Evolutionary conservation across 2,329 filamentous ascomycete species (phyloP).

Genomic region (Colletotrichum trifolii): DNA sequence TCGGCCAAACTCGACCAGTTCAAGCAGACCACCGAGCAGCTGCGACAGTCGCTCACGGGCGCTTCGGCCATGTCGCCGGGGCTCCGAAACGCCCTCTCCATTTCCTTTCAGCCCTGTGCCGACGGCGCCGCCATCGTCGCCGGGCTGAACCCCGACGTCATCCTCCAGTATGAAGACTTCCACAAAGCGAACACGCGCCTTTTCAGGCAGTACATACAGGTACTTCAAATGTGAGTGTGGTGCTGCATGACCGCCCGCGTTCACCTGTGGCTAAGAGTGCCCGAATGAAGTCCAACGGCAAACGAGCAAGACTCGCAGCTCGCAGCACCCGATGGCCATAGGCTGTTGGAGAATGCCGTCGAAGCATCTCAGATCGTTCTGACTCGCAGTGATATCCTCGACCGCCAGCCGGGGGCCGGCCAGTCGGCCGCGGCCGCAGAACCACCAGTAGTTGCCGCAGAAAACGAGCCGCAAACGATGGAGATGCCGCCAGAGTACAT

Average conservation of each 20-base stretch:
- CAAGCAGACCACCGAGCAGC: slow-evolving; percentile 39
- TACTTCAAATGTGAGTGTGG: slow-evolving; percentile 28
- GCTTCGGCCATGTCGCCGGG: slow-evolving; percentile 43
- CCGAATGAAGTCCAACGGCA: slow-evolving; percentile 14
- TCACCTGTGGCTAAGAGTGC: background rate
- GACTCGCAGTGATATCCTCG: slow-evolving; percentile 11
- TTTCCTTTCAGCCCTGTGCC: slow-evolving; percentile 45
- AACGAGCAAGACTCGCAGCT: slow-evolving; percentile 25
- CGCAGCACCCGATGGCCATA: slow-evolving; percentile 23
- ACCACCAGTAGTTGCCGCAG: background rate
- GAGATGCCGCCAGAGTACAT: slow-evolving; percentile 14
- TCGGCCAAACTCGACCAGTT: slow-evolving; percentile 42
- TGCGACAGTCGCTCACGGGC: slow-evolving; percentile 42
- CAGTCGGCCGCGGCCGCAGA: background rate
- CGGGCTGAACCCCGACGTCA: slow-evolving; percentile 41
- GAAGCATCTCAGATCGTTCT: slow-evolving; percentile 28
- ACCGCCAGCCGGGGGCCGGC: slow-evolving; percentile 3
- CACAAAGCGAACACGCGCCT: slow-evolving; percentile 41
- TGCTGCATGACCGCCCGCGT: background rate
- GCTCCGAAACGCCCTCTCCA: slow-evolving; percentile 44
- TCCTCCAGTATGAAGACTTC: slow-evolving; percentile 41
- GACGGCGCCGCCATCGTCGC: slow-evolving; percentile 41
- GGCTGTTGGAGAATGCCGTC: slow-evolving; percentile 25
- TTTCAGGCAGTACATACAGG: slow-evolving; percentile 34
- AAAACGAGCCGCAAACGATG: background rate